A percentile compares a stretch with the other conserved stretches of the same genome.
Conservation (phyloP, 2,329 filamentous ascomycete species). For the Dothistroma pini region DNA sequence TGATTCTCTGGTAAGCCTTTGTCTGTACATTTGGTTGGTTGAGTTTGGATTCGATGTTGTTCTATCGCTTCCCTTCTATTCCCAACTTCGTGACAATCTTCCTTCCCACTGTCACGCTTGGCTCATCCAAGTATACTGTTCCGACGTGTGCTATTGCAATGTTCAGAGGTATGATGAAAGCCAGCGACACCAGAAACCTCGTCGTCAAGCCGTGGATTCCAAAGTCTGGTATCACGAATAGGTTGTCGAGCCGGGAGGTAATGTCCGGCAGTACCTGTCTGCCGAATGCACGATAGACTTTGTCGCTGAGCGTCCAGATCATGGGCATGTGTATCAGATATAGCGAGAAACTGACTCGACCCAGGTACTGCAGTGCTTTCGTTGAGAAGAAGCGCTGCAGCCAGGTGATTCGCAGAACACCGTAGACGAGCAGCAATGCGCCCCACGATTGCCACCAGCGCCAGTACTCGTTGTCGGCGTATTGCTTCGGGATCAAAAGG, state of each 20-base stretch:
- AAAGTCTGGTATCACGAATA: slow-evolving; percentile 45
- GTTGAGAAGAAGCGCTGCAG: slow-evolving; percentile 52
- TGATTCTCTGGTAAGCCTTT: background rate
- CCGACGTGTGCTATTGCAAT: slow-evolving; percentile 57
- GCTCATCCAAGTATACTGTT: slow-evolving; percentile 54
- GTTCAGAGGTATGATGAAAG: slow-evolving; percentile 53
- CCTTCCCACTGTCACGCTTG: slow-evolving; percentile 54
- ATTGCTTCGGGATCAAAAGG: slow-evolving; percentile 39
- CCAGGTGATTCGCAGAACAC: slow-evolving; percentile 45
- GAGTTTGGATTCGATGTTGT: background rate
- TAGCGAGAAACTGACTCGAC: slow-evolving; percentile 58
- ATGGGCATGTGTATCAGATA: slow-evolving; percentile 63
- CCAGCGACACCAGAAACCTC: slow-evolving; percentile 55
- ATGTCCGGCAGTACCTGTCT: slow-evolving; percentile 12
- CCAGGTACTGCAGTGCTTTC: slow-evolving; percentile 54
- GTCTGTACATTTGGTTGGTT: background rate
- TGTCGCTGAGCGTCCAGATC: slow-evolving; percentile 55
- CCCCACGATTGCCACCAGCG: slow-evolving; percentile 57
- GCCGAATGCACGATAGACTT: slow-evolving; percentile 51
- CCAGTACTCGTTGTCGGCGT: slow-evolving; percentile 33
- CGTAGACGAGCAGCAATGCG: slow-evolving; percentile 51
- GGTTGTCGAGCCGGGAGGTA: slow-evolving; percentile 28
- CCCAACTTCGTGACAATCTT: slow-evolving; percentile 46
- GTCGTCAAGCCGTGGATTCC: slow-evolving; percentile 51
- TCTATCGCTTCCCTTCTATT: slow-evolving; percentile 13